Conservation (phyloP, 441 rosid genomes). For the Melastoma candidum region DNA sequence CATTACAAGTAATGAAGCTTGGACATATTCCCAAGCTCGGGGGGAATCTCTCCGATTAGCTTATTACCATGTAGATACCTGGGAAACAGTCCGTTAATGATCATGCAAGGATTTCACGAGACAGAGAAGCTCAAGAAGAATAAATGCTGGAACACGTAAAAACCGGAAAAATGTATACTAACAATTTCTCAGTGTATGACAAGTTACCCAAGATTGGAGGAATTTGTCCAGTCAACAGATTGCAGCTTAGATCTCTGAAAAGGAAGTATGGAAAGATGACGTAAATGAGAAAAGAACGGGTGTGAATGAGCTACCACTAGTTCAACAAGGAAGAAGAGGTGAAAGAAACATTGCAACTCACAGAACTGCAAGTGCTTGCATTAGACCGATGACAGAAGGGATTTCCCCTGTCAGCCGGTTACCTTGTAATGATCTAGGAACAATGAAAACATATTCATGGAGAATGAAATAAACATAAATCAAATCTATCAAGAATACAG, state of each 20-base stretch:
- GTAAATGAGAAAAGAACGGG: background rate
- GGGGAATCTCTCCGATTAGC: conserved; percentile 73
- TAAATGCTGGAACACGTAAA: background rate
- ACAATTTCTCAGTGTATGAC: conserved; percentile 87
- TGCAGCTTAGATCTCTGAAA: conserved; percentile 78
- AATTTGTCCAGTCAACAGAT: conserved; percentile 67
- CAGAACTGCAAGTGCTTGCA: conserved; percentile 99
- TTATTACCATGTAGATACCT: conserved; percentile 82
- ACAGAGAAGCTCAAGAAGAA: background rate
- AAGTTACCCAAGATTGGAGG: conserved; percentile 86
- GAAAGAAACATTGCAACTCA: conserved; percentile 28
- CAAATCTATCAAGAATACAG: background rate
- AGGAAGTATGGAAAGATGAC: conserved; percentile 4
- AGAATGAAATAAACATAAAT: background rate
- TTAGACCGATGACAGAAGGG: conserved; percentile 86
- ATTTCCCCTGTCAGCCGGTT: conserved; percentile 70
- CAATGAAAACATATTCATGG: conserved; percentile 10
- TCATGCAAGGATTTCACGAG: no score
- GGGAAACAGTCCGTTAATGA: no score
- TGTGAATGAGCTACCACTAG: background rate
- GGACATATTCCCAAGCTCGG: conserved; percentile 93
- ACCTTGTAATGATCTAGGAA: conserved; percentile 78
- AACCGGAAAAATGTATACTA: conserved; percentile 9
- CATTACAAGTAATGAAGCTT: conserved; percentile 82
- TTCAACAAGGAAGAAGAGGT: background rate